These are phyloP conservation scores for Globisporangium irregulare DNA, from an alignment of 352 stramenopile genomes.

Conservation along the genomic window DNA sequence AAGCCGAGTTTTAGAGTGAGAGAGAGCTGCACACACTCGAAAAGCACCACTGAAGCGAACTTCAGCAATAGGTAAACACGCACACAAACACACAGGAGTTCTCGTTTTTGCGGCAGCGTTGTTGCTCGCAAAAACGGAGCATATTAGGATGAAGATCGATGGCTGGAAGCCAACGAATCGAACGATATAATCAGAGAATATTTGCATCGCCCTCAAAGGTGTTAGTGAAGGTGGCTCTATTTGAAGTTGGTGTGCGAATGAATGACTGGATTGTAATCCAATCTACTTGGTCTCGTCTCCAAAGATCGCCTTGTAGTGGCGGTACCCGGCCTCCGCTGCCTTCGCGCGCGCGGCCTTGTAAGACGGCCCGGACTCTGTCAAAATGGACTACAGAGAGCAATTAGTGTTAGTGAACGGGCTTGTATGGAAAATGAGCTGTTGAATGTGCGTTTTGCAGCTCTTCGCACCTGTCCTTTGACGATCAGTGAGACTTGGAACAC, in stretches of 20 bases:
- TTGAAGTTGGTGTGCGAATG: neutral
- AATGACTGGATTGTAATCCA: neutral
- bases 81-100: slow-evolving; percentile 2
- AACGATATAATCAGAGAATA: neutral
- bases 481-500: slow-evolving; percentile 56
- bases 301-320: slow-evolving; percentile 39
- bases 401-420: neutral
- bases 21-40: neutral
- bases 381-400: slow-evolving; percentile 26
- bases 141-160: neutral
- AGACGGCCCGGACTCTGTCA: slow-evolving; percentile 43
- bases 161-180: neutral
- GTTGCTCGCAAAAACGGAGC: neutral
- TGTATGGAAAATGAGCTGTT: neutral
- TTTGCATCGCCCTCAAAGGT: neutral
- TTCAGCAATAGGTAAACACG: slow-evolving; percentile 3
- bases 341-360: slow-evolving; percentile 60
- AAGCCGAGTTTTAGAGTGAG: slow-evolving; percentile 81
- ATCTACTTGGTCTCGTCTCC: slow-evolving; percentile 1
- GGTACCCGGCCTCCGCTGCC: slow-evolving; percentile 50
- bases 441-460: neutral
- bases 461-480: slow-evolving; percentile 54
- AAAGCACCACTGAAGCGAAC: neutral
- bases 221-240: neutral
- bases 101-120: neutral